phyloP scores from a whole-genome alignment of 805 yeast genomes.

The Candida yuanshanica region DNA sequence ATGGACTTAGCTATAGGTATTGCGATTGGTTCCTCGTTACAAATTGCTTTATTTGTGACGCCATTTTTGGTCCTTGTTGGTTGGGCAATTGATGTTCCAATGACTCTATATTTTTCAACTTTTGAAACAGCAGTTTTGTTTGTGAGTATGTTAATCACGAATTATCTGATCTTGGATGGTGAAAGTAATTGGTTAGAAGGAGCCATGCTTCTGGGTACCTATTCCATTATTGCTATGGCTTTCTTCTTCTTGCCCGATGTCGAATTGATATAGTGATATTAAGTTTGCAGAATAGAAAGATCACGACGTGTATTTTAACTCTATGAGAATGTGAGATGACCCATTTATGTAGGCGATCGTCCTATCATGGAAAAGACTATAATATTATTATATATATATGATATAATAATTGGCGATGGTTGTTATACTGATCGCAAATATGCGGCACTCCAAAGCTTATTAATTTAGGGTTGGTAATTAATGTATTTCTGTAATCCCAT shows the following conservation, averaged over 20 bases:
- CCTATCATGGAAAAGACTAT: no score
- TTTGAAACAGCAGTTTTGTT: constrained; percentile 92
- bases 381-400: no score
- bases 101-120: constrained; percentile 87
- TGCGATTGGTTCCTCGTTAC: constrained; percentile 93
- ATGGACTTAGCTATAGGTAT: constrained; percentile 98
- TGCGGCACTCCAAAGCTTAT: no score
- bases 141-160: constrained; percentile 82
- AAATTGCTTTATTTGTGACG: constrained; percentile 90
- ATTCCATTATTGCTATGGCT: constrained; percentile 80
- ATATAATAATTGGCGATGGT: no score
- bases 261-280: constrained; percentile 3
- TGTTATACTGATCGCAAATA: no score
- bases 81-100: constrained; percentile 88
- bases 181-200: constrained; percentile 98
- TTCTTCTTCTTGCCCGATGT: constrained; percentile 81
- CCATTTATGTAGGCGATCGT: no score
- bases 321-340: no score
- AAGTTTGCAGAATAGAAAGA: no score
- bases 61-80: constrained; percentile 93
- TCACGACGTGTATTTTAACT: no score
- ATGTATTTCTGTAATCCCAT: no score
- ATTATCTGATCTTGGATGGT: constrained; percentile 86
- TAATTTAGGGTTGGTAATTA: no score
- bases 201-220: constrained; percentile 82